A percentile compares a stretch with the other conserved stretches of the same genome.
Conservation (phyloP, 2,329 filamentous ascomycete genomes). For the Elsinoe perseae region DNA sequence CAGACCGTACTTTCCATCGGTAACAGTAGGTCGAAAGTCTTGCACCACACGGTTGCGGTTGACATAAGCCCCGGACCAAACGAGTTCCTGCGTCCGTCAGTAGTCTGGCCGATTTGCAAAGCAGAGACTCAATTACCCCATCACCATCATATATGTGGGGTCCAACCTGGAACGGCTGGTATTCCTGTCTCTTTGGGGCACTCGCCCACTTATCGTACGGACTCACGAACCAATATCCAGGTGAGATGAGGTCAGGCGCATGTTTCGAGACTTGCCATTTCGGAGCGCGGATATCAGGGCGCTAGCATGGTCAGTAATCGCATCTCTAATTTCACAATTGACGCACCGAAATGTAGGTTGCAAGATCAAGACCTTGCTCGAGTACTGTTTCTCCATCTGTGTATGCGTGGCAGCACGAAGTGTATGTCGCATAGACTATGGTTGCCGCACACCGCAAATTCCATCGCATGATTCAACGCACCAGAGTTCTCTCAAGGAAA, state of each 20-base stretch:
- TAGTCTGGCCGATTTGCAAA: background rate
- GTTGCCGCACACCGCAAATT: no score
- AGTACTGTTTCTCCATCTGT: no score
- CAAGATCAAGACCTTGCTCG: no score
- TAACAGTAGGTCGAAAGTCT: slow-evolving; percentile 18
- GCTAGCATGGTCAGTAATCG: background rate
- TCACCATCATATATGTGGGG: slow-evolving; percentile 15
- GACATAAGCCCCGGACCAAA: slow-evolving; percentile 20
- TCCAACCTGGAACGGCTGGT: slow-evolving; percentile 11
- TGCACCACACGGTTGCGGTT: slow-evolving; percentile 18
- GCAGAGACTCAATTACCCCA: slow-evolving; percentile 4
- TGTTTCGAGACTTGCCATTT: slow-evolving; percentile 41
- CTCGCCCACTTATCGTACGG: slow-evolving; percentile 15
- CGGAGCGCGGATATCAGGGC: slow-evolving; percentile 15
- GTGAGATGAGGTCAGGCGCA: slow-evolving; percentile 14
- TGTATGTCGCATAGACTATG: no score
- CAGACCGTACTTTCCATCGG: slow-evolving; percentile 8
- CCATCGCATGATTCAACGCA: no score
- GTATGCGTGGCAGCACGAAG: no score
- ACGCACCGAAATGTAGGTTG: no score
- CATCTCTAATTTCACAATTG: no score
- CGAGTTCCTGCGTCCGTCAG: slow-evolving; percentile 17
- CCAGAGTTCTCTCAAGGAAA: no score
- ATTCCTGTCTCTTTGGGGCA: background rate
- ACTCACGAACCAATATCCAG: slow-evolving; percentile 20